A percentile compares a stretch with the other conserved stretches of the same genome.
Conservation (phyloP, 495 filamentous ascomycete genomes). For the Aspergillus leporis region DNA sequence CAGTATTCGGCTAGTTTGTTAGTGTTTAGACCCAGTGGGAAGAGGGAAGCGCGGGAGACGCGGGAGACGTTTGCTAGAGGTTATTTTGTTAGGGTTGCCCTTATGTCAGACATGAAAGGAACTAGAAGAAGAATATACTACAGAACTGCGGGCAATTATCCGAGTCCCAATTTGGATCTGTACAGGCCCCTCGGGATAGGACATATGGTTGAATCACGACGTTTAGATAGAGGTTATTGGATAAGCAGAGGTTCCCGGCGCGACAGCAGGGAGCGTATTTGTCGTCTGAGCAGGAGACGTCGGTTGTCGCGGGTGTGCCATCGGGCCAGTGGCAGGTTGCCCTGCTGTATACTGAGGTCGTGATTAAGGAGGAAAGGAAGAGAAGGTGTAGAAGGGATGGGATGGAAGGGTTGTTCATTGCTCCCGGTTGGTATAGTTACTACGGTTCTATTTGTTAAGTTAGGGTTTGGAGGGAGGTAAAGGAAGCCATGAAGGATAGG, state of each 20-base stretch:
- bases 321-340: not conserved
- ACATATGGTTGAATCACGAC: not conserved
- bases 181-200: not conserved
- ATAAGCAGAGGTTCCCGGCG: not conserved
- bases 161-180: not conserved
- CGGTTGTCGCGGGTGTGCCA: not conserved
- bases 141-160: not conserved
- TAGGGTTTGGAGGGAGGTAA: no score
- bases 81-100: not conserved
- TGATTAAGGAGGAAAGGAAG: not conserved
- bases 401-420: not conserved
- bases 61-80: not conserved
- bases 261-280: not conserved
- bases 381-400: not conserved
- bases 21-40: not conserved
- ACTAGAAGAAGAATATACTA: not conserved
- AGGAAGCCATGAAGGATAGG: no score
- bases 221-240: not conserved
- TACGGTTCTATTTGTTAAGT: no score
- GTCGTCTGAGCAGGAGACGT: not conserved
- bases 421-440: not conserved
- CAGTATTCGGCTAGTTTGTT: not conserved
- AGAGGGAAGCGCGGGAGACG: not conserved
- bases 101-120: not conserved
- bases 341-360: not conserved